These are phyloP conservation scores for Syzygium syzygioides DNA, from an alignment of 441 rosid species.

Conservation along the genomic window DNA sequence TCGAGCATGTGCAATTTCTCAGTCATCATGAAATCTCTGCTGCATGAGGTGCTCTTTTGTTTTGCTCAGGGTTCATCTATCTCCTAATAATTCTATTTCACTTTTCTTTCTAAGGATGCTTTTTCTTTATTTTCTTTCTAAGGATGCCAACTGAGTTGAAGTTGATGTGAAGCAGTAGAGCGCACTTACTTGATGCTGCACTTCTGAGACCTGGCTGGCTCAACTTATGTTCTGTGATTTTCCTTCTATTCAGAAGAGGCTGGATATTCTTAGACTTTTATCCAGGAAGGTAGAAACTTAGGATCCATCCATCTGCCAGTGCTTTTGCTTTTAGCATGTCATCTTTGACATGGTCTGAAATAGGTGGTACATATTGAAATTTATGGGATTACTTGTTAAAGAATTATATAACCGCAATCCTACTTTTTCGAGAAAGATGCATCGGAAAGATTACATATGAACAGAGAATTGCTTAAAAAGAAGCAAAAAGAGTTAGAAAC, in stretches of 20 bases:
- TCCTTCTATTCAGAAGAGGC: conserved; percentile 67
- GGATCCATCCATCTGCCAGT: background rate
- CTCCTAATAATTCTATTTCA: background rate
- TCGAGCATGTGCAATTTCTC: background rate
- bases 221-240: conserved; percentile 86
- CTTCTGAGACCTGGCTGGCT: conserved; percentile 87
- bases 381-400: background rate
- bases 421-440: background rate
- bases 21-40: background rate
- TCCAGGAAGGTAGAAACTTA: conserved; percentile 62
- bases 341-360: background rate
- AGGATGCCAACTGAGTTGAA: background rate
- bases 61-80: background rate
- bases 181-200: conserved; percentile 96
- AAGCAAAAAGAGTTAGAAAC: background rate
- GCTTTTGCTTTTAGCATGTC: background rate
- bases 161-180: conserved; percentile 58
- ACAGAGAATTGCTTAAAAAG: background rate
- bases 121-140: background rate
- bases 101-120: background rate
- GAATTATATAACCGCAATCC: background rate
- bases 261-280: conserved; percentile 79
- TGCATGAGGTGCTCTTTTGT: background rate
- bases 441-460: background rate
- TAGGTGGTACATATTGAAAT: background rate